Evolutionary conservation across 2,329 filamentous ascomycete species (phyloP).

Genomic region (Aspergillus sp.): DNA sequence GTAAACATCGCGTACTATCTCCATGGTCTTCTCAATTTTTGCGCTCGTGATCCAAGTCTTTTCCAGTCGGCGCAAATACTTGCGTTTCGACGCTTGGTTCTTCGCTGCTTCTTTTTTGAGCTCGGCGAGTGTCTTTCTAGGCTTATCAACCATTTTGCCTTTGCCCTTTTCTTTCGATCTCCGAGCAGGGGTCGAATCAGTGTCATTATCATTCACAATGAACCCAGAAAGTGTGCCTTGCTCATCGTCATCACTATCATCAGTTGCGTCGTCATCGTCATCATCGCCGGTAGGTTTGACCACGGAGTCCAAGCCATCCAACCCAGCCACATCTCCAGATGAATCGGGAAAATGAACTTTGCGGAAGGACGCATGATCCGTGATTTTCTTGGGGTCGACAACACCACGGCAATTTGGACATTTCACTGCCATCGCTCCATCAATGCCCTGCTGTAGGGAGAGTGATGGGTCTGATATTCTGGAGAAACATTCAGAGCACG

Average conservation of each 20-base stretch:
- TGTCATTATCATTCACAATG: conserved; percentile 30
- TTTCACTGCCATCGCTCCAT: conserved; percentile 53
- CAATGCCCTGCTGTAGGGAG: conserved; percentile 60
- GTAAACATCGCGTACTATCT: conserved; percentile 58
- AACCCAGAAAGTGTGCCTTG: conserved; percentile 21
- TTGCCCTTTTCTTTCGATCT: conserved; percentile 48
- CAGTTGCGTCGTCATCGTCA: conserved; percentile 36
- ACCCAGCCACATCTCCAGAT: conserved; percentile 29
- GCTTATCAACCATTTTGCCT: conserved; percentile 46
- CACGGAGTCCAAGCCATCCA: not conserved
- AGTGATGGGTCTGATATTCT: conserved; percentile 64
- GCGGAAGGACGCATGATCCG: conserved; percentile 72
- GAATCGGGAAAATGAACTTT: conserved; percentile 66
- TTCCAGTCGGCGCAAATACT: conserved; percentile 68
- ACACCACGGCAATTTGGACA: conserved; percentile 75
- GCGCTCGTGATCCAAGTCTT: conserved; percentile 72
- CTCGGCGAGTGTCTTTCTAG: conserved; percentile 41
- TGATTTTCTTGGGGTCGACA: conserved; percentile 68
- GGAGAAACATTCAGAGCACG: conserved; percentile 74
- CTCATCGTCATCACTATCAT: conserved; percentile 24
- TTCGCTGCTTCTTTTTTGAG: conserved; percentile 53
- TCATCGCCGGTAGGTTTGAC: conserved; percentile 25
- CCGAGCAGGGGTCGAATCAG: conserved; percentile 47
- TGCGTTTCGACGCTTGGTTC: conserved; percentile 64
- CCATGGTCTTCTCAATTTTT: conserved; percentile 69